These are phyloP conservation scores for Termitomyces sp. DNA, from an alignment of 768 basidiomycete genomes.

Conservation along the genomic window DNA sequence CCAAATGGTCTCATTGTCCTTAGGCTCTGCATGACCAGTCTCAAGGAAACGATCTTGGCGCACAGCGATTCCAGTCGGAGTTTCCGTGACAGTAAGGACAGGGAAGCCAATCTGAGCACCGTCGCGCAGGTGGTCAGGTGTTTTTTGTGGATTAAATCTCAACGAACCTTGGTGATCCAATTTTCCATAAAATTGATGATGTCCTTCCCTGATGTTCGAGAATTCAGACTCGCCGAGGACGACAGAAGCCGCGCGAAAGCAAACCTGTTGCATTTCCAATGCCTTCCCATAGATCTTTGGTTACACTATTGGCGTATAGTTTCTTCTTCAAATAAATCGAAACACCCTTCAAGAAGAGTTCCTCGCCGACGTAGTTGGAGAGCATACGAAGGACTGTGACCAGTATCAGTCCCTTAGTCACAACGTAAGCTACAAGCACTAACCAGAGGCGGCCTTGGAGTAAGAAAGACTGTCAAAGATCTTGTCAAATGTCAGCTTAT, in stretches of 20 bases:
- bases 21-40: conserved; percentile 68
- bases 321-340: conserved; percentile 89
- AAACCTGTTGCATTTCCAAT: conserved; percentile 67
- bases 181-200: conserved; percentile 81
- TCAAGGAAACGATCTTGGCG: conserved; percentile 92
- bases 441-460: conserved; percentile 76
- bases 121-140: conserved; percentile 26
- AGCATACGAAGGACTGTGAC: conserved; percentile 86
- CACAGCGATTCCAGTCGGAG: conserved; percentile 61
- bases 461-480: conserved; percentile 90
- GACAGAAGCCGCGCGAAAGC: not conserved
- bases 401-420: not conserved
- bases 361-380: conserved; percentile 82
- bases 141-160: not conserved
- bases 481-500: conserved; percentile 25
- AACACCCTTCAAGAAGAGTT: conserved; percentile 81
- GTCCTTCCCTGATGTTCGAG: conserved; percentile 41
- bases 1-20: conserved; percentile 91
- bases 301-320: conserved; percentile 79
- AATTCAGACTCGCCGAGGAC: not conserved
- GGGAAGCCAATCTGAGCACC: conserved; percentile 66
- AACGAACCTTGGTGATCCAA: conserved; percentile 75
- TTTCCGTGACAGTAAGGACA: conserved; percentile 81
- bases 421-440: conserved; percentile 8
- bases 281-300: conserved; percentile 84